These are phyloP conservation scores for Sphaceloma murrayae DNA, from an alignment of 2,329 filamentous ascomycete genomes.

Conservation along the genomic window DNA sequence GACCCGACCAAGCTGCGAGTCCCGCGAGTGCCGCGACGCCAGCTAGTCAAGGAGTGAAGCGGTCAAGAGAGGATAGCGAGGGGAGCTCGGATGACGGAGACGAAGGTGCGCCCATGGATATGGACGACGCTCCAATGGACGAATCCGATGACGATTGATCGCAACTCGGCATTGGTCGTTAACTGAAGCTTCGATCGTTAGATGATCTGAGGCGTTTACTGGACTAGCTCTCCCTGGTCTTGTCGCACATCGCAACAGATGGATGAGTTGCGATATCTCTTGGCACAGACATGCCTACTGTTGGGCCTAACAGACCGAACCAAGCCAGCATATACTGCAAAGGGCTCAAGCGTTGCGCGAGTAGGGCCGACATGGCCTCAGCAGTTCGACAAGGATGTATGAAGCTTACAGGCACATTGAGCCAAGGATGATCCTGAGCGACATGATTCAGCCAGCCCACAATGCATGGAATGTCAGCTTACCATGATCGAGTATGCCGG, in stretches of 20 bases:
- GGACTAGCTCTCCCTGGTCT: no score
- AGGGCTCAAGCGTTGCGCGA: constrained; percentile 32
- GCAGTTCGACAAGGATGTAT: constrained; percentile 86
- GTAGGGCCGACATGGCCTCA: constrained; percentile 59
- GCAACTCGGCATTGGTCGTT: no score
- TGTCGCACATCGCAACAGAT: no score
- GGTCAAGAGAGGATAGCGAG: constrained; percentile 50
- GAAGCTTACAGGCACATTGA: constrained; percentile 71
- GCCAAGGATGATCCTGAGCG: constrained; percentile 67
- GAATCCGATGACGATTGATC: constrained; percentile 52
- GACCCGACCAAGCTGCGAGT: constrained; percentile 42
- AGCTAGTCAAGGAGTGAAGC: constrained; percentile 32
- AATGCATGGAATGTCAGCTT: neutral
- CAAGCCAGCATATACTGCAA: constrained; percentile 74
- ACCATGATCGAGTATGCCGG: neutral
- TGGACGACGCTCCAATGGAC: constrained; percentile 28
- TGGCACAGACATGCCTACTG: constrained; percentile 69
- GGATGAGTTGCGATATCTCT: constrained; percentile 8
- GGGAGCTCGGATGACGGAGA: no score
- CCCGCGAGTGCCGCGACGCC: constrained; percentile 25
- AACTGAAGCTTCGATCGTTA: no score
- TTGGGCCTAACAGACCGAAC: constrained; percentile 77
- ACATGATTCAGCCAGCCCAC: neutral
- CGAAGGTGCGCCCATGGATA: constrained; percentile 29
- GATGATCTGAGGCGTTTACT: no score